A percentile compares a stretch with the other conserved stretches of the same genome.
phyloP scores from a whole-genome alignment of 306 rosid species.

The Vigna mungo region DNA sequence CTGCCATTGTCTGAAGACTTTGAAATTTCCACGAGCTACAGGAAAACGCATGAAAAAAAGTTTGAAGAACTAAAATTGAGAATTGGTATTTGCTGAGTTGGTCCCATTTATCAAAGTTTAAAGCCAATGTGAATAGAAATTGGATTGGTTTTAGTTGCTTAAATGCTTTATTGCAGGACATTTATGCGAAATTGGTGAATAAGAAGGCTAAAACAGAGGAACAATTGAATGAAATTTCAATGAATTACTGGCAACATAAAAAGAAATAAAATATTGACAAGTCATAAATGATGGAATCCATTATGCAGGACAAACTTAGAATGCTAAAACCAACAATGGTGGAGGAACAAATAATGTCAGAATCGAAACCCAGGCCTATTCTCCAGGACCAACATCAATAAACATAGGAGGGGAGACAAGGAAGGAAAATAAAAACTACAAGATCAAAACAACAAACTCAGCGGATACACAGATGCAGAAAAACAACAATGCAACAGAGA shows the following conservation, averaged over 20 bases:
- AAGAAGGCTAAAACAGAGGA: slow-evolving; percentile 67
- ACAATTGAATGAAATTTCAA: slow-evolving; percentile 62
- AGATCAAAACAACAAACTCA: slow-evolving; percentile 39
- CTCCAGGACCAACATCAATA: slow-evolving; percentile 44
- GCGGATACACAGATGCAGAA: slow-evolving; percentile 45
- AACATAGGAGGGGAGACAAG: slow-evolving; percentile 47
- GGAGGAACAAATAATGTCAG: slow-evolving; percentile 55
- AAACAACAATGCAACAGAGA: slow-evolving; percentile 45
- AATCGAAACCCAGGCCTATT: slow-evolving; percentile 44
- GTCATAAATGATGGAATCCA: not conserved
- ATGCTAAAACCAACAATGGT: slow-evolving; percentile 45
- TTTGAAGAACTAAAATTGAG: slow-evolving; percentile 1
- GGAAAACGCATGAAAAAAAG: slow-evolving; percentile 26
- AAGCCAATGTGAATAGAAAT: not conserved
- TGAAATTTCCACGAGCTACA: not conserved
- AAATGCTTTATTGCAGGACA: slow-evolving; percentile 52
- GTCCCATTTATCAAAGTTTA: slow-evolving; percentile 29
- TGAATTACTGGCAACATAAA: not conserved
- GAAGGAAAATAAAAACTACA: slow-evolving; percentile 39
- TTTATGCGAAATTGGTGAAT: slow-evolving; percentile 50
- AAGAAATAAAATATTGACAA: not conserved
- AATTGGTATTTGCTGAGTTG: slow-evolving; percentile 23
- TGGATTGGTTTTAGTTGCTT: slow-evolving; percentile 5
- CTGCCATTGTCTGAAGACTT: not conserved
- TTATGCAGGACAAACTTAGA: slow-evolving; percentile 66